Evolutionary conservation across 306 rosid species (phyloP).

Genomic region (Quercus aquifolioides): DNA sequence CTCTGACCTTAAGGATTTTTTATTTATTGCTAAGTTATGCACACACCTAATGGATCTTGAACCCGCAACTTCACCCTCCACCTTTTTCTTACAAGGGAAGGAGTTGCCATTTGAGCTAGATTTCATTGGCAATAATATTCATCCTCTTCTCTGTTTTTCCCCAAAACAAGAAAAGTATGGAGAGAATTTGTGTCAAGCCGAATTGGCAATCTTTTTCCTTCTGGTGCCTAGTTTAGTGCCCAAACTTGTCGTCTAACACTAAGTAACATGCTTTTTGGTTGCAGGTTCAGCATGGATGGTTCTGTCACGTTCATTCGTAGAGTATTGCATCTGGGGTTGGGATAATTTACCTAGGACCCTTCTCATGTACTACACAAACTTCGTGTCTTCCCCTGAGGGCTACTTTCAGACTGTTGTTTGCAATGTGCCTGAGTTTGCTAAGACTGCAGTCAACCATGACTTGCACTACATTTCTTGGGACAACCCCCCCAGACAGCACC

Average conservation of each 20-base stretch:
- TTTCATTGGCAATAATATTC: not conserved
- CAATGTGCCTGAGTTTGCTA: constrained; percentile 68
- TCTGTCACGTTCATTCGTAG: constrained; percentile 71
- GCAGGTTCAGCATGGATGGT: constrained; percentile 99
- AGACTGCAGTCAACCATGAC: constrained; percentile 72
- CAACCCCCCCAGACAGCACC: constrained; percentile 81
- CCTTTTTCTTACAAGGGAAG: too few species aligned
- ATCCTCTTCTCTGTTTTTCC: not conserved
- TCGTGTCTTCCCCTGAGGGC: constrained; percentile 94
- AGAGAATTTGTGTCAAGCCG: not conserved
- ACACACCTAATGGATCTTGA: too few species aligned
- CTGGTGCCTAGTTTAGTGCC: not conserved
- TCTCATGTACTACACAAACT: constrained; percentile 91
- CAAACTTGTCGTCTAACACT: not conserved
- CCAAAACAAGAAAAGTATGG: not conserved
- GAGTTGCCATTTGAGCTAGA: too few species aligned
- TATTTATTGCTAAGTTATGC: too few species aligned
- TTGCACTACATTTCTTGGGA: constrained; percentile 92
- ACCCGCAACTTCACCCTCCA: too few species aligned
- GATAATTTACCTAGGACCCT: constrained; percentile 91
- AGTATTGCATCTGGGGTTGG: constrained; percentile 89
- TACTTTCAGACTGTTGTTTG: constrained; percentile 91
- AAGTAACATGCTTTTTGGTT: constrained; percentile 18
- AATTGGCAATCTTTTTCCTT: not conserved
- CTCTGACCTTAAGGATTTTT: not conserved